These are phyloP conservation scores for Penicillium sclerotiorum DNA, from an alignment of 2,329 filamentous ascomycete species.

Conservation along the genomic window DNA sequence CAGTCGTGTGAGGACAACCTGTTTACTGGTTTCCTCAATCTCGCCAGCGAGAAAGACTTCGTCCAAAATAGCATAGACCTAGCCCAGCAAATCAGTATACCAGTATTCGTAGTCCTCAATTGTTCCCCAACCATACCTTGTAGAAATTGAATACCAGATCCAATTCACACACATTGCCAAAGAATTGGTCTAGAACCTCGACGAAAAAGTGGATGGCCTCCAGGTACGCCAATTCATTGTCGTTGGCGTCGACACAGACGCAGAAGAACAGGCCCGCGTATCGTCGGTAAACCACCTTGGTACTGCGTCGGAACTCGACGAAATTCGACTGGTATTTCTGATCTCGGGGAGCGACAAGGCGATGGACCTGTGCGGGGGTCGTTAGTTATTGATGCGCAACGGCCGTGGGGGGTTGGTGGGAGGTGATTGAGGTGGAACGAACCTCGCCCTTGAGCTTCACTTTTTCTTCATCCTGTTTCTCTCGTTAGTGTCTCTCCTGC, in stretches of 20 bases:
- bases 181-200: conserved; percentile 97
- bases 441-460: conserved; percentile 98
- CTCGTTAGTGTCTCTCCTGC: conserved; percentile 18
- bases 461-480: conserved; percentile 85
- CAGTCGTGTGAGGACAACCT: conserved; percentile 89
- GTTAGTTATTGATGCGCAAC: conserved; percentile 3
- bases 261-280: conserved; percentile 99
- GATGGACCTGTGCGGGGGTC: conserved; percentile 70
- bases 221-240: conserved; percentile 95
- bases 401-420: neutral
- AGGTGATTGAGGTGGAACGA: conserved; percentile 31
- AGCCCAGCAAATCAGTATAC: conserved; percentile 5
- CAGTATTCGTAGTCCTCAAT: conserved; percentile 1
- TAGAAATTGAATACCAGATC: conserved; percentile 80
- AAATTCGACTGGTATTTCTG: conserved; percentile 99
- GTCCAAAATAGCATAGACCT: conserved; percentile 97
- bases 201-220: conserved; percentile 99
- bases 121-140: conserved; percentile 54
- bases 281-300: conserved; percentile 95
- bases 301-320: conserved; percentile 72
- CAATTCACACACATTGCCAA: conserved; percentile 97
- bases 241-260: conserved; percentile 97
- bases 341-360: conserved; percentile 93
- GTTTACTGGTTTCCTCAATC: conserved; percentile 98
- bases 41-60: conserved; percentile 97